Conservation (phyloP, 78 protist genomes). For the Planoprotostelium fungivorum region DNA sequence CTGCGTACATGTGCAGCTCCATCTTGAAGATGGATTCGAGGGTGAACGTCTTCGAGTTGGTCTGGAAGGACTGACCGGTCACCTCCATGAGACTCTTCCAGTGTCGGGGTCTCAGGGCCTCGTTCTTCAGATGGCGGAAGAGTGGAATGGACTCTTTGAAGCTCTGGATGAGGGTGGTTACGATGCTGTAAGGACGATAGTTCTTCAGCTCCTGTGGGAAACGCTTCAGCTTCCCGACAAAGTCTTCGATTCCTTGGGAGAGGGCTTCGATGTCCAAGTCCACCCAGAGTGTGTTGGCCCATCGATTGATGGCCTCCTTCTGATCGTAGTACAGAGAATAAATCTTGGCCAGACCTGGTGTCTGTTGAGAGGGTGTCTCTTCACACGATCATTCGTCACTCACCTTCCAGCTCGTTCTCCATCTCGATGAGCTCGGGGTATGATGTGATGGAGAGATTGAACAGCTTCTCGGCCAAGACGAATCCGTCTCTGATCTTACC, state of each 20-base stretch:
- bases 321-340: not conserved
- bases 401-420: conserved; percentile 10
- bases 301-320: conserved; percentile 53
- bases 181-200: not conserved
- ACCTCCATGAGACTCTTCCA: conserved; percentile 73
- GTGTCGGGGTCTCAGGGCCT: conserved; percentile 85
- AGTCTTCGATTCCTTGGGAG: conserved; percentile 74
- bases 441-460: conserved; percentile 48
- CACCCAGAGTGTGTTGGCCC: conserved; percentile 52
- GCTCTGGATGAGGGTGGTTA: conserved; percentile 21
- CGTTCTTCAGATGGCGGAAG: conserved; percentile 71
- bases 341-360: not conserved
- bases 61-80: conserved; percentile 44
- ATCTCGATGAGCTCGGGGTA: conserved; percentile 46
- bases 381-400: conserved; percentile 29
- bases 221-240: conserved; percentile 69
- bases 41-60: conserved; percentile 71
- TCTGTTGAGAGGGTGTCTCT: not conserved
- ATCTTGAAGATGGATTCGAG: conserved; percentile 69
- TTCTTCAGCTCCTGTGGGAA: not conserved
- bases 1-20: conserved; percentile 52
- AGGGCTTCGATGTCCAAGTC: conserved; percentile 49
- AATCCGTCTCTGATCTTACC: conserved; percentile 30
- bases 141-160: conserved; percentile 58
- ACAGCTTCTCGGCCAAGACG: conserved; percentile 61